Evolutionary conservation across 2,329 filamentous ascomycete species (phyloP), one percentile per base, ranked within the genome.

Genomic region (Xylariaceae sp.): DNA sequence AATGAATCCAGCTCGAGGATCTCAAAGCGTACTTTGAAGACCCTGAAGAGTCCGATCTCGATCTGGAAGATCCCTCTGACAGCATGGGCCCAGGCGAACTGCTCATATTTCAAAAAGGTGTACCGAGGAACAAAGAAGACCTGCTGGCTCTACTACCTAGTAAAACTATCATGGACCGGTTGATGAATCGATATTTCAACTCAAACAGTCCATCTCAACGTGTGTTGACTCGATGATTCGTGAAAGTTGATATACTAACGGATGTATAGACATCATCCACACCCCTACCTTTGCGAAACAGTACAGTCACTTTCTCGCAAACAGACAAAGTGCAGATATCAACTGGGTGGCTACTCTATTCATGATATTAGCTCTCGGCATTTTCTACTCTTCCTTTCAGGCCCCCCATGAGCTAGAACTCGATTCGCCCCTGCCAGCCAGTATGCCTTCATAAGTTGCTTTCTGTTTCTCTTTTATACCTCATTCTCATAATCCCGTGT

Each of bases 11-110:
- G 80, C 84, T 85, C 52, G 81, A 85, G 67, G 82, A 85, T 58
- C 72, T 85, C 7, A 83, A 84, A 69, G 75, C 73, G 57, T 85
- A 82, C 64, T 84, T 85, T 67, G 79, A 82, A 23, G 77, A 82
- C 35, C 69, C 76, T 0, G 74, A 78, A 4, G 72, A 74, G 2
- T 70, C 72, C 4, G 68, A 66, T 11, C 62, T 68, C 9, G 70
- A 71, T 18, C 53, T 45, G 1, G 72, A 73, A 8, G 69, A 70
- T 13, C 67, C 72, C 3, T 72, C 71, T 18, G 70, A 69, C 23
- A 62, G 66, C 3, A 67, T 72, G n/a, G 74, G 76, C 1, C 65
- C 74, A 4, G 70, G 75, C 5, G 79, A 80, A 42, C 62, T 80
- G 57, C 64, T 82, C 48, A 66, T 84, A 18, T 67, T 76, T 49